Evolutionary conservation across 73 alveolate genomes (phyloP).

Genomic region (Halteria grandinella): DNA sequence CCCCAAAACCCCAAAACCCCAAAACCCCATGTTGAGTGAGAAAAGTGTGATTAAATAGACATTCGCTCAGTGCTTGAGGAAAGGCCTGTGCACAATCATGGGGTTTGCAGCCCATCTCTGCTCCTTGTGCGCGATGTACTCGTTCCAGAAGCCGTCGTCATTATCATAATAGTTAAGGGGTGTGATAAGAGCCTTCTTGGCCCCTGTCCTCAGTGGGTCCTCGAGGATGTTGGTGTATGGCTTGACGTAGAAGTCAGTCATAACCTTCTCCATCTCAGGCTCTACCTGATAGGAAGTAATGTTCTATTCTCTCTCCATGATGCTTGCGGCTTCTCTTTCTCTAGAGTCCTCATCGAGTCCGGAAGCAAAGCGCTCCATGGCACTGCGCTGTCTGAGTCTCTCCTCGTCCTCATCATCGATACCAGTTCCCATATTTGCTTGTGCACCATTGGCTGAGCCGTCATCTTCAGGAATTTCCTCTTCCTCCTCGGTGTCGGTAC

Average conservation of each 20-base stretch:
- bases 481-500: constrained; percentile 9
- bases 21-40: not conserved
- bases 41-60: not conserved
- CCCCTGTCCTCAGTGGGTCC: not conserved
- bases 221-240: not conserved
- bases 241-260: constrained; percentile 16
- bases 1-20: constrained; percentile 7
- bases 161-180: constrained; percentile 51
- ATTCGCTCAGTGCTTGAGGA: constrained; percentile 36
- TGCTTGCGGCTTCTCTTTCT: not conserved
- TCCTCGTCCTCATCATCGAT: constrained; percentile 33
- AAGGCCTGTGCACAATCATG: constrained; percentile 43
- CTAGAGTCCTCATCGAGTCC: constrained; percentile 39
- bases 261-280: not conserved
- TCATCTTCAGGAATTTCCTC: constrained; percentile 18
- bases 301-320: not conserved
- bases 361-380: constrained; percentile 26
- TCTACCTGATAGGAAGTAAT: not conserved
- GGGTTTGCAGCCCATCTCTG: constrained; percentile 10
- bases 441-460: not conserved
- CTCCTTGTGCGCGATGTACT: constrained; percentile 38
- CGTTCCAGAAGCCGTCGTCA: constrained; percentile 67
- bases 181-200: not conserved
- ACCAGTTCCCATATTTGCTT: not conserved
- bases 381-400: not conserved